Conservation (phyloP, 208 protist genomes). For the Acanthamoeba culbertsoni region DNA sequence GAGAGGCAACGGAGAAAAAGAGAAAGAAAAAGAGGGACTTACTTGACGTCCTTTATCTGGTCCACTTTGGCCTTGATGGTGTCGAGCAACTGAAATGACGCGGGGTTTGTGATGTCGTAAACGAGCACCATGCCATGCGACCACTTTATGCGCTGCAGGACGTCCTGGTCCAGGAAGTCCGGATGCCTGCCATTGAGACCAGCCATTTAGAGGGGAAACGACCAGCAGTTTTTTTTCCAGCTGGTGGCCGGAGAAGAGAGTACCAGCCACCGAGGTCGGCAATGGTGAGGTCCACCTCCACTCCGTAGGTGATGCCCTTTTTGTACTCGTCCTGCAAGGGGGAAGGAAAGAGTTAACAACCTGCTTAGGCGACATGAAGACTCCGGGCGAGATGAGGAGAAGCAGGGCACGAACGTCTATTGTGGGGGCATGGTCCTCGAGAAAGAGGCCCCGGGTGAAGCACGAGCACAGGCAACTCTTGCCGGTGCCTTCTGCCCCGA, state of each 20-base stretch:
- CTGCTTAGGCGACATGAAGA: not conserved
- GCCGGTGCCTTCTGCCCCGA: not conserved
- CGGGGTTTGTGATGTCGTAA: not conserved
- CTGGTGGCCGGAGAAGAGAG: too few species aligned
- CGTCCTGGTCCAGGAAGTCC: not conserved
- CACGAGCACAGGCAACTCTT: constrained; percentile 36
- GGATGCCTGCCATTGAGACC: not conserved
- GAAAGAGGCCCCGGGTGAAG: not conserved
- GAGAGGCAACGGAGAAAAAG: not conserved
- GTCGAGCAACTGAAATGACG: not conserved
- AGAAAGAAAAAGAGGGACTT: not conserved
- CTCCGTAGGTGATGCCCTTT: not conserved
- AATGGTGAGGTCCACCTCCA: not conserved
- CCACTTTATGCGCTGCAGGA: not conserved
- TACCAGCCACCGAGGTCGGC: not conserved
- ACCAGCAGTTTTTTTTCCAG: too few species aligned
- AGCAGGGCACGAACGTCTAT: not conserved
- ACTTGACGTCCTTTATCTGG: not conserved
- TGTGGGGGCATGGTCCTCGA: not conserved
- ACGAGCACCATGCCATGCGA: not conserved
- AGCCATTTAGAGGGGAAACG: too few species aligned
- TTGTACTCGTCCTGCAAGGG: not conserved
- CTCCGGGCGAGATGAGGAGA: not conserved
- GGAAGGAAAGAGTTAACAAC: not conserved
- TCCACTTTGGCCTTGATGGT: not conserved